phyloP scores from a whole-genome alignment of 495 filamentous ascomycete genomes.

The Aspergillus sclerotioniger region DNA sequence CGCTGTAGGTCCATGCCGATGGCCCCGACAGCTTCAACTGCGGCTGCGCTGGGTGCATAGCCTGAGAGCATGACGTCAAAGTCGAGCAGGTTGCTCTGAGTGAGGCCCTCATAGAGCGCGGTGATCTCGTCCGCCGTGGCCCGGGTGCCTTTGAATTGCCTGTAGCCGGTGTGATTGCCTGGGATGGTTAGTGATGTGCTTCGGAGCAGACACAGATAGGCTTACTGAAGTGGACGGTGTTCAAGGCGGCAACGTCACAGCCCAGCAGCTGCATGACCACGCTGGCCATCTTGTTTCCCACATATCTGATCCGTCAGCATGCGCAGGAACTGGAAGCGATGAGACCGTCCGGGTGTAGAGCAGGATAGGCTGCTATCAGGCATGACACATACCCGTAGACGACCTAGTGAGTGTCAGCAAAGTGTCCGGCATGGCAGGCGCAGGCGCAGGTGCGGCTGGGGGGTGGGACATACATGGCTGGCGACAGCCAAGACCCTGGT shows the following conservation, averaged over 20 bases:
- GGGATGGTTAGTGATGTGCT: slow-evolving; percentile 8
- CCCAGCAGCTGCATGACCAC: slow-evolving; percentile 91
- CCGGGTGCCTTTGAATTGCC: slow-evolving; percentile 77
- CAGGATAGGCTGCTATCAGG: slow-evolving; percentile 1
- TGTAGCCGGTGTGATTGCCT: slow-evolving; percentile 95
- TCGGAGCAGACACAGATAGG: background rate
- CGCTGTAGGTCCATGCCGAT: slow-evolving; percentile 78
- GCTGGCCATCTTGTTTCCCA: slow-evolving; percentile 93
- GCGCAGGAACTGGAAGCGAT: background rate
- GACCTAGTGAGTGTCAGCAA: slow-evolving; percentile 53
- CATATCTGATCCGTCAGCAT: slow-evolving; percentile 60
- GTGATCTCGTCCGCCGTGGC: slow-evolving; percentile 77
- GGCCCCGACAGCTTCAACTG: slow-evolving; percentile 76
- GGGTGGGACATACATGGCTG: slow-evolving; percentile 78
- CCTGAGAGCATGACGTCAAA: slow-evolving; percentile 93
- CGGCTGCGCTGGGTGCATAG: slow-evolving; percentile 82
- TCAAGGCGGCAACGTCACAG: slow-evolving; percentile 87
- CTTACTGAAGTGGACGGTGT: slow-evolving; percentile 93
- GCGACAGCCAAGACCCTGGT: slow-evolving; percentile 89
- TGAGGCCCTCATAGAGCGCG: slow-evolving; percentile 81
- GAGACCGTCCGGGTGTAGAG: background rate
- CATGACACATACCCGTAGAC: slow-evolving; percentile 66
- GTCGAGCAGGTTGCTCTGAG: slow-evolving; percentile 73
- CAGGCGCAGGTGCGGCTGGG: background rate
- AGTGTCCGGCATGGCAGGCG: background rate